Conservation (phyloP, 345 rosid species). For the Gynandropsis gynandra region DNA sequence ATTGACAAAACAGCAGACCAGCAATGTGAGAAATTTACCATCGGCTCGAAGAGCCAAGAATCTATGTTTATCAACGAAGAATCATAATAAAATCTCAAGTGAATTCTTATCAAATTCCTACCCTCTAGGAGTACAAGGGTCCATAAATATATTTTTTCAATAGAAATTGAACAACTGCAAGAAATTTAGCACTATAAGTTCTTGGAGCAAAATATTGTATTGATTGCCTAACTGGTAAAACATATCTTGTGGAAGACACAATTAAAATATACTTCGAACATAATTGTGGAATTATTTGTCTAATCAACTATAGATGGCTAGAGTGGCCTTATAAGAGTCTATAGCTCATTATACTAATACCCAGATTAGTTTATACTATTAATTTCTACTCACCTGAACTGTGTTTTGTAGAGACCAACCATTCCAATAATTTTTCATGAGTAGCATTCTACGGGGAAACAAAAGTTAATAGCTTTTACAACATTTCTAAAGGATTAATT, state of each 20-base stretch:
- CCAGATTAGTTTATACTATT: neutral
- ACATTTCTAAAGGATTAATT: neutral
- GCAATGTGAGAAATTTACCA: conserved; percentile 90
- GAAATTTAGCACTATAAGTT: conserved; percentile 5
- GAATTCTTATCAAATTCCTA: conserved; percentile 31
- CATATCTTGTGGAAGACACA: no score
- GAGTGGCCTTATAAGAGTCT: neutral
- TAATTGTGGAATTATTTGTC: no score
- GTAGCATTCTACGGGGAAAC: conserved; percentile 61
- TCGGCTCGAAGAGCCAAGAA: conserved; percentile 41
- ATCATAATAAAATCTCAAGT: conserved; percentile 31
- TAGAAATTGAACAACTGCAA: conserved; percentile 42
- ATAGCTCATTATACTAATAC: neutral
- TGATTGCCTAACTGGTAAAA: neutral
- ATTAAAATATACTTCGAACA: no score
- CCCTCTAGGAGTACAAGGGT: conserved; percentile 91
- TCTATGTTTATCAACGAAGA: conserved; percentile 29
- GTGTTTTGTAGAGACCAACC: conserved; percentile 35
- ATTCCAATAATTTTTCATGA: conserved; percentile 54
- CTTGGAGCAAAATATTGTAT: neutral
- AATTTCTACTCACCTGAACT: conserved; percentile 32
- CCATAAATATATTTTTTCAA: conserved; percentile 31
- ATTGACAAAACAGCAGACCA: conserved; percentile 57
- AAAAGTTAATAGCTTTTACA: conserved; percentile 18
- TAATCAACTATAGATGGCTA: no score